Evolutionary conservation across 495 filamentous ascomycete genomes (phyloP).

Genomic region (Cryomyces minteri): DNA sequence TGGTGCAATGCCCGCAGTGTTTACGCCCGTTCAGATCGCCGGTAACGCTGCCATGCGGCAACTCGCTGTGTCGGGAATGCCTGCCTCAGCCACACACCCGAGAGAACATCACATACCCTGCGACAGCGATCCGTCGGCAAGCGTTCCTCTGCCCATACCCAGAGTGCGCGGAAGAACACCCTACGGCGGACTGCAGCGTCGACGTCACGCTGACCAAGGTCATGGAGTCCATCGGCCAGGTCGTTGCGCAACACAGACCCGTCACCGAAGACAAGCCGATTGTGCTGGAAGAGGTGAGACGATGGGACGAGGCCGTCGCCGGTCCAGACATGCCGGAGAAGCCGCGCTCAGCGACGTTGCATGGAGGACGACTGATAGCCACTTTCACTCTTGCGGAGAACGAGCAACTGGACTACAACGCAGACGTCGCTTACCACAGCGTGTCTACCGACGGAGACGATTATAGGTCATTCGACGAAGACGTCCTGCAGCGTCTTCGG

Average conservation of each 20-base stretch:
- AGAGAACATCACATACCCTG: slow-evolving; percentile 57
- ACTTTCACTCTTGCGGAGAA: slow-evolving; percentile 35
- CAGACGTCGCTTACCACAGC: slow-evolving; percentile 34
- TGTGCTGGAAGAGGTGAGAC: slow-evolving; percentile 22
- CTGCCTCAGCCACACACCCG: slow-evolving; percentile 44
- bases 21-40: slow-evolving; percentile 48
- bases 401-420: slow-evolving; percentile 32
- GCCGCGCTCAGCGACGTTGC: slow-evolving; percentile 12
- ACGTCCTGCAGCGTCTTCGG: slow-evolving; percentile 35
- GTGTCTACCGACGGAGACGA: slow-evolving; percentile 18
- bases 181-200: slow-evolving; percentile 50
- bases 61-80: slow-evolving; percentile 57
- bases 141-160: slow-evolving; percentile 56
- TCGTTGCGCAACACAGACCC: slow-evolving; percentile 22
- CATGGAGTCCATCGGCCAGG: slow-evolving; percentile 31
- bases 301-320: slow-evolving; percentile 25
- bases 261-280: slow-evolving; percentile 17
- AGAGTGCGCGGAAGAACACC: slow-evolving; percentile 51
- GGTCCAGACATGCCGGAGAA: slow-evolving; percentile 14
- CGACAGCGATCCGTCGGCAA: slow-evolving; percentile 37
- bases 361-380: slow-evolving; percentile 40
- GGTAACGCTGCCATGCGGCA: slow-evolving; percentile 67
- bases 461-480: slow-evolving; percentile 27
- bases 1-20: slow-evolving; percentile 61
- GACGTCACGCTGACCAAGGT: slow-evolving; percentile 60